Base-by-base conservation (phyloP, 192 early-diverging fungal species). In the Linnemannia elongata region DNA sequence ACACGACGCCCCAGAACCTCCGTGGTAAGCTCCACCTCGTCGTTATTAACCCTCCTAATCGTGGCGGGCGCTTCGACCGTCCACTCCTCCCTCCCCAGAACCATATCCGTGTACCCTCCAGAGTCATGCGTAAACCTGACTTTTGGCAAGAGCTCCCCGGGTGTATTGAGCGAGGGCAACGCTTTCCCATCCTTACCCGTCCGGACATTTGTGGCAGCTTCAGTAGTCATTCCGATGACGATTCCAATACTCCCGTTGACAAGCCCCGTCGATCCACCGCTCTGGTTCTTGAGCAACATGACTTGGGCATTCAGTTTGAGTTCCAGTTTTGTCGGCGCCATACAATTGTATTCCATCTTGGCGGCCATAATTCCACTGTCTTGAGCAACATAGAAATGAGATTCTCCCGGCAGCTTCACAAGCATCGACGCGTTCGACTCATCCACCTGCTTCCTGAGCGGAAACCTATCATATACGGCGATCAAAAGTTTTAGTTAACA, bases 161-260 rank as follows among this genome's bases (percentile, higher is more conserved):
- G 70, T 27, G 30, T 69, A 70, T 81, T 86, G 4, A 86, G 33
- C 18, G 69, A 68, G 33, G 78, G 66, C 10, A 69, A 45, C 27
- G 57, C 15, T 4, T 80, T 54, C 6, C 82, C 82, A 13, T 60
- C 36, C 1, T 71, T 10, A 10, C 72, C 52, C 15, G 39, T 42
- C n/a, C 47, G 69, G 18, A 71, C 35, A 60, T 86, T 86, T 5
- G 60, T 22, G 0, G 83, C 83, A 13, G 83, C 55, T 9, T 71
- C 30, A 13, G 1, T 86, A 22, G 41, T 35, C 74, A 90, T 90
- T 38, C 80, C 89, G 9, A 89, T 42, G 0, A 92, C 88, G 5
- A 95, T 89, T n/a, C 96, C 96, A n/a, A 94, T 88, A 52, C 93
- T 94, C 54, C 96, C 96, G 81, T 97, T 97, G 68, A 97, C 96